These are phyloP conservation scores for Penicillium parvum DNA, from an alignment of 495 filamentous ascomycete species.

Conservation along the genomic window DNA sequence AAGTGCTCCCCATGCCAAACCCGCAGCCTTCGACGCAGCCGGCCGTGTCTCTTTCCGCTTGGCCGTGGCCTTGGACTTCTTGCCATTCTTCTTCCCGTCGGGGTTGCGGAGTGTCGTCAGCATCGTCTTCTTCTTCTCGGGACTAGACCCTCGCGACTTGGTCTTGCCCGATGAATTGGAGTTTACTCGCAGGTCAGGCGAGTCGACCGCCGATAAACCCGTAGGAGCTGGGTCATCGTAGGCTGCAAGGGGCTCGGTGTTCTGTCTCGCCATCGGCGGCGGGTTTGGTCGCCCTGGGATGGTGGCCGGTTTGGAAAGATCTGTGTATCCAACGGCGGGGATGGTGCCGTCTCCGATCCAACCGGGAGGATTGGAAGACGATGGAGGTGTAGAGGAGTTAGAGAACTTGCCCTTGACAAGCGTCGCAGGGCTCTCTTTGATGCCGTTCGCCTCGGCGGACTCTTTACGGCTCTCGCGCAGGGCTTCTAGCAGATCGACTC, in stretches of 20 bases:
- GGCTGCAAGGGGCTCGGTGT: slow-evolving; percentile 40
- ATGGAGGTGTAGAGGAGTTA: slow-evolving; percentile 3
- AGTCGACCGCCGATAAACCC: slow-evolving; percentile 9
- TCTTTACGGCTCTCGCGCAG: slow-evolving; percentile 72
- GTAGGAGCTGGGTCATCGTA: slow-evolving; percentile 14
- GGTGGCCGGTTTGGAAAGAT: slow-evolving; percentile 67
- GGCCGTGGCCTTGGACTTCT: slow-evolving; percentile 36
- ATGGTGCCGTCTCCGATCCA: slow-evolving; percentile 79
- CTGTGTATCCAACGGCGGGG: slow-evolving; percentile 70
- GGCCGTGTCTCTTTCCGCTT: slow-evolving; percentile 38
- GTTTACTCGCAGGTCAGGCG: slow-evolving; percentile 35
- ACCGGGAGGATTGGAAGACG: slow-evolving; percentile 37
- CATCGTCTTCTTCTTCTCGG: slow-evolving; percentile 76
- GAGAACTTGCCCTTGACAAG: slow-evolving; percentile 18
- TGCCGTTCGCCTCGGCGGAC: slow-evolving; percentile 31
- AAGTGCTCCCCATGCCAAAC: slow-evolving; percentile 72
- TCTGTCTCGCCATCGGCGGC: slow-evolving; percentile 36
- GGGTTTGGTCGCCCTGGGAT: slow-evolving; percentile 57
- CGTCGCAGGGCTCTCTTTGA: slow-evolving; percentile 15
- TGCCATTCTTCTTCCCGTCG: slow-evolving; percentile 55
- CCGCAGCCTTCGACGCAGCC: slow-evolving; percentile 79
- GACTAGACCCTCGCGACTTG: slow-evolving; percentile 65
- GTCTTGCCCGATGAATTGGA: slow-evolving; percentile 42
- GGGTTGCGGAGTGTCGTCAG: slow-evolving; percentile 72
- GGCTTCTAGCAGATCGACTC: slow-evolving; percentile 82